Base-by-base conservation (phyloP, 768 basidiomycete species). In the Stropharia rugosoannulata region DNA sequence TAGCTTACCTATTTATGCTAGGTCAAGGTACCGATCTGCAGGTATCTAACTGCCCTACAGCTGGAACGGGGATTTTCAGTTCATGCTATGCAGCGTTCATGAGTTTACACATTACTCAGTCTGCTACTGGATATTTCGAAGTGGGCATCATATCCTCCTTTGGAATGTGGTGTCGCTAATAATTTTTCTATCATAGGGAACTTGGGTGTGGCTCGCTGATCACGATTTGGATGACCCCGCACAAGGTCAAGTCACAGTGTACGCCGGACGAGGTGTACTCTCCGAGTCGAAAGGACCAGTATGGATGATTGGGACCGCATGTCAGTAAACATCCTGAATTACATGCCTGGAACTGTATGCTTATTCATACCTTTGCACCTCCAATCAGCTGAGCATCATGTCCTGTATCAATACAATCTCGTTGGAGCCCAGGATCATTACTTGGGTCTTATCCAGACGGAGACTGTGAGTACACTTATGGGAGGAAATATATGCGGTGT, bases 141-240 rank as follows among this genome's bases (percentile, higher is more conserved):
- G 87, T 83, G 60, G 10, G 29, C 39, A 32, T 12, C 16, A 27
- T 43, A 35, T 44, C 35, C 15, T 5, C 51, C 45, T 7, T 29
- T 22, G 25, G 0, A 19, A 19, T 2, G 35, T 10, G 16, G 16
- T 42, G 52, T 35, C 16, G 18, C 15, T 16, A 56, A 43, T 56
- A 50, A 38, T n/a, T 45, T 12, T 4, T 22, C 22, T 22, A n/a
- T 19, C 22, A 22, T 32, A 87, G 85, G 86, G 85, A 32, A 80
- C 83, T n/a, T 92, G 90, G 90, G 75, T 89, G 4, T 93, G 90
- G 90, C 73, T 80, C 15, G 89, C 90, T 10, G 91, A 93, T 62
- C 90, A 93, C 63, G 84, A 90, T 56, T 76, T 91, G 15, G 90
- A 93, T 56, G 73, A 76, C 16, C 65, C 73, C 44, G 69, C 76